Evolutionary conservation across 805 yeast genomes (phyloP), one percentile per base, ranked within the genome.

Genomic region (Candida nitratophila): DNA sequence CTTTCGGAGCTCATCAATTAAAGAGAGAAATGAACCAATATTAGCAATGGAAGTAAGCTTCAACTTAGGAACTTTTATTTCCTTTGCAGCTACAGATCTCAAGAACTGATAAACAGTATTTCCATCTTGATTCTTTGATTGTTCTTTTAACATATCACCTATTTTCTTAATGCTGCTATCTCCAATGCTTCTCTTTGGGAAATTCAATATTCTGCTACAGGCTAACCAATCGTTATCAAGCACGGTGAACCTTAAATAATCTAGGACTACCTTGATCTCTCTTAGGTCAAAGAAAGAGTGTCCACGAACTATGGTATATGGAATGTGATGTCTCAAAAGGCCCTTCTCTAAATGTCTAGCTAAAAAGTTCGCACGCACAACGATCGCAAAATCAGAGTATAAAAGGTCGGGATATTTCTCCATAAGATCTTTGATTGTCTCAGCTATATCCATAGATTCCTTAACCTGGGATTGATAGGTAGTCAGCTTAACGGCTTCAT

Each of bases 261-360:
- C 85, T 37, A 88, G 47, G 45, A 86, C 70, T 0, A 76, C 63
- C 20, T 70, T 67, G 15, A 87, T 80, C 54, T 86, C 96, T 44
- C 75, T 76, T 35, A 83, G 61, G 35, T 84, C 87, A 91, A 95
- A 86, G 54, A 88, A 86, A 1, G 88, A 81, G 37, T 69, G 70
- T 0, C 96, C 96, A 42, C 82, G 81, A 0, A 84, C 69, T 46
- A 89, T 73, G 9, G 65, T 63, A 53, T 86, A 85, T 0, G 93
- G 89, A 2, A 89, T 72, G 4, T 74, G 66, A 2, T 62, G 59
- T 40, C 64, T 69, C 1, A 77, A 68, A 21, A 91, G 63, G 17
- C 77, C 83, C 29, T 72, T 73, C 55, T 89, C 96, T 9, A 89
- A 65, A 4, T 63, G 69, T 42, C 84, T 64, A 0, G 88, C 77